Conservation (phyloP, 2,329 filamentous ascomycete genomes). For the Capronia epimyces region DNA sequence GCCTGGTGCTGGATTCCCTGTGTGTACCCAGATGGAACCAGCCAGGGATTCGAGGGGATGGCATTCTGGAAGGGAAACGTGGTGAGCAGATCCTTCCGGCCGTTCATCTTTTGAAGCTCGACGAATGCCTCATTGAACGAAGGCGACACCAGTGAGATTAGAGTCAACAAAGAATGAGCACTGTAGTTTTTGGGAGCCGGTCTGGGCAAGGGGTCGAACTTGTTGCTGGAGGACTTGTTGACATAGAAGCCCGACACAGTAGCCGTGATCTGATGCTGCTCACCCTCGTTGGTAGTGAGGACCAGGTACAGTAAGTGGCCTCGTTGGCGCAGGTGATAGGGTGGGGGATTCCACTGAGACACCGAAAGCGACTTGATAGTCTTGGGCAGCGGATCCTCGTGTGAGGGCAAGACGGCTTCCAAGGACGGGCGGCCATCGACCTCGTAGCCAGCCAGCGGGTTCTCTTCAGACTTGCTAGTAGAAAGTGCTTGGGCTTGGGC, state of each 20-base stretch:
- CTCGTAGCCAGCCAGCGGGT: constrained; percentile 67
- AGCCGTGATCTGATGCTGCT: constrained; percentile 88
- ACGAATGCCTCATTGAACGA: constrained; percentile 74
- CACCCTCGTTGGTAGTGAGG: constrained; percentile 85
- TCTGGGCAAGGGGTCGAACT: constrained; percentile 85
- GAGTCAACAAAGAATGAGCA: constrained; percentile 77
- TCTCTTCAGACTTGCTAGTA: constrained; percentile 35
- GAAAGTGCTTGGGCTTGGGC: constrained; percentile 32
- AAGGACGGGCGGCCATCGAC: constrained; percentile 65
- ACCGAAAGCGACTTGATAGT: constrained; percentile 84
- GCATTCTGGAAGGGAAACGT: constrained; percentile 96
- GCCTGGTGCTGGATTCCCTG: constrained; percentile 63
- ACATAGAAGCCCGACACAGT: constrained; percentile 95
- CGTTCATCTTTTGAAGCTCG: constrained; percentile 76
- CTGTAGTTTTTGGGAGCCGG: constrained; percentile 69
- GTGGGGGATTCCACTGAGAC: constrained; percentile 94
- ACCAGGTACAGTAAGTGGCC: constrained; percentile 89
- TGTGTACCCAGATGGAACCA: constrained; percentile 63
- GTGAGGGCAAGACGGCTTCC: constrained; percentile 64
- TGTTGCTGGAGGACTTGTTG: constrained; percentile 91
- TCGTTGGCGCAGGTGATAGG: constrained; percentile 81
- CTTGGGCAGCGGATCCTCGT: constrained; percentile 68
- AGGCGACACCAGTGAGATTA: constrained; percentile 73
- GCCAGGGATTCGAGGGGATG: constrained; percentile 86
- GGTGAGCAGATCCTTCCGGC: constrained; percentile 76